Percentiles rank a stretch among this genome's conserved stretches.
Conservation (phyloP, 176 grass and related monocot genomes). For the Paspalum vaginatum region DNA sequence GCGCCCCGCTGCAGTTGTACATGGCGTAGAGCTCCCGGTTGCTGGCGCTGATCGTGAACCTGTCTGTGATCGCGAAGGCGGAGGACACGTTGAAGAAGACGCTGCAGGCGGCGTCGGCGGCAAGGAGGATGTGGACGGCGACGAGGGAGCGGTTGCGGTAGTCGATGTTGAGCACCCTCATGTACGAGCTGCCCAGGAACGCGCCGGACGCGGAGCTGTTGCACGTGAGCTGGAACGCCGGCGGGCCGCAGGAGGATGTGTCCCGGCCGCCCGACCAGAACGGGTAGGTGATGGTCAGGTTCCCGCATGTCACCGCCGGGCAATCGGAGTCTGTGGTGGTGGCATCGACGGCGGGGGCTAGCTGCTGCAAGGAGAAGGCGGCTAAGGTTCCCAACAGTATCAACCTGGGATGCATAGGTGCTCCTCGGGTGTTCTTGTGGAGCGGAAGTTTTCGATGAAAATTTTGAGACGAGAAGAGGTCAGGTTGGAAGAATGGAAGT, state of each 20-base stretch:
- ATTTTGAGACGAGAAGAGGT: not conserved
- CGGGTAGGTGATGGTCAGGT: slow-evolving; percentile 49
- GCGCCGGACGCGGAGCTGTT: not conserved
- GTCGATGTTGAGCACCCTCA: slow-evolving; percentile 29
- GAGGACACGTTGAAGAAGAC: slow-evolving; percentile 48
- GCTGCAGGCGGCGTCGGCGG: slow-evolving; percentile 2
- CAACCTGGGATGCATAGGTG: slow-evolving; percentile 31
- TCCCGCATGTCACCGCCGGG: slow-evolving; percentile 40
- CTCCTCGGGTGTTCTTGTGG: not conserved
- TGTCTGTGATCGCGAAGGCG: slow-evolving; percentile 18
- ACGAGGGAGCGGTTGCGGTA: slow-evolving; percentile 43
- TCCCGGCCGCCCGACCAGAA: slow-evolving; percentile 30
- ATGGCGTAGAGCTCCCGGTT: slow-evolving; percentile 41
- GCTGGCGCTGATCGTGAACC: slow-evolving; percentile 31
- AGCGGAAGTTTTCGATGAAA: not conserved
- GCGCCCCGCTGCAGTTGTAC: slow-evolving; percentile 19
- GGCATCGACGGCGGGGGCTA: not conserved
- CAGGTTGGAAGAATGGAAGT: too few species aligned
- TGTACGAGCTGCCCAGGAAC: slow-evolving; percentile 38
- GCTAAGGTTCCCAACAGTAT: slow-evolving; percentile 29
- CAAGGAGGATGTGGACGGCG: slow-evolving; percentile 30
- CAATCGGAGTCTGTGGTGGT: slow-evolving; percentile 20
- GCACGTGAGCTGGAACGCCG: slow-evolving; percentile 43
- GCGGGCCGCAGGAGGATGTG: slow-evolving; percentile 41
- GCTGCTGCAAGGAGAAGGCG: slow-evolving; percentile 27